phyloP scores from a whole-genome alignment of 345 rosid genomes.

The Dipteronia dyeriana region DNA sequence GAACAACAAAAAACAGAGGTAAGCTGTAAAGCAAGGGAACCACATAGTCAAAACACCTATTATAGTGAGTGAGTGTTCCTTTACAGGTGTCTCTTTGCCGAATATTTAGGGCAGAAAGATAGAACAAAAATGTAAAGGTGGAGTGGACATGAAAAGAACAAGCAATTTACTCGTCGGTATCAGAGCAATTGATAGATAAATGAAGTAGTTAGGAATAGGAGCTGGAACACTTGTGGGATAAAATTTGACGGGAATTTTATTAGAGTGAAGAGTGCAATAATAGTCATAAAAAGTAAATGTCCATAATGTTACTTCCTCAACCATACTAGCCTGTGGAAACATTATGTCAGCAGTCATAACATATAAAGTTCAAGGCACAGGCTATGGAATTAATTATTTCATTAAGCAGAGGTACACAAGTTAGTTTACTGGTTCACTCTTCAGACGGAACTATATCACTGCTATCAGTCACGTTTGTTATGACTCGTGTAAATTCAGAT shows the following conservation, averaged over 20 bases:
- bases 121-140: slow-evolving; percentile 12
- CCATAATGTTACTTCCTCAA: neutral
- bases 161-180: slow-evolving; percentile 22
- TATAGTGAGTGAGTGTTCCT: neutral
- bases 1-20: slow-evolving; percentile 17
- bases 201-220: slow-evolving; percentile 10
- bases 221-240: neutral
- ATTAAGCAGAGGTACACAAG: neutral
- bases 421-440: neutral
- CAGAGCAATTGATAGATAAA: neutral
- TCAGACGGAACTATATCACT: neutral
- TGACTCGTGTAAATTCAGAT: neutral
- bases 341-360: neutral
- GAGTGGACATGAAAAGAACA: slow-evolving; percentile 23
- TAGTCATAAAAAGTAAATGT: neutral
- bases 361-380: neutral
- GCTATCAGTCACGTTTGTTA: neutral
- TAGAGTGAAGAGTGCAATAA: neutral
- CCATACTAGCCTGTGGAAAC: slow-evolving; percentile 1
- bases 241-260: neutral
- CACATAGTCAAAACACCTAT: slow-evolving; percentile 15
- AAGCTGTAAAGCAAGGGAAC: slow-evolving; percentile 23
- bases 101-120: slow-evolving; percentile 7
- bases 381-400: slow-evolving; percentile 7
- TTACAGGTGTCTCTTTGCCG: slow-evolving; percentile 23